These are phyloP conservation scores for Kodamaea laetipori DNA, from an alignment of 805 yeast species.

Conservation along the genomic window DNA sequence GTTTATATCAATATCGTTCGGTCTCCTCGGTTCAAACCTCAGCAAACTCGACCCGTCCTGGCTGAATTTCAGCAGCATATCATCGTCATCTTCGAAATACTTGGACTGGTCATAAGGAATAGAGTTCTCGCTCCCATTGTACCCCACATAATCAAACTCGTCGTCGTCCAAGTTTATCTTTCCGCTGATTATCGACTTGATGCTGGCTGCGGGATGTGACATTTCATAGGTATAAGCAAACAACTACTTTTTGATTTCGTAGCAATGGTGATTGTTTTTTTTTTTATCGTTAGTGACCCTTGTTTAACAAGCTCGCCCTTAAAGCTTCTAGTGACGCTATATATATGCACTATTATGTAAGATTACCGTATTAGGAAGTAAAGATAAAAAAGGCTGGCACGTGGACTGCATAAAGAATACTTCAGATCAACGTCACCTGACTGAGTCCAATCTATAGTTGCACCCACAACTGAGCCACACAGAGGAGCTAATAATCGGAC, in stretches of 20 bases:
- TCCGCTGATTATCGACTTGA: constrained; percentile 42
- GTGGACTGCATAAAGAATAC: constrained; percentile 1
- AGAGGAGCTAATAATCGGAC: background rate
- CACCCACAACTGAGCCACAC: too few relatives aligned
- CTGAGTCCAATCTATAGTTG: too few relatives aligned
- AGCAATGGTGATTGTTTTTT: background rate
- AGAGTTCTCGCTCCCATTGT: constrained; percentile 7
- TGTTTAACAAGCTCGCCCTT: background rate
- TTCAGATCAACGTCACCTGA: background rate
- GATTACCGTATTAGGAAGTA: background rate
- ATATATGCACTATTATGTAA: background rate
- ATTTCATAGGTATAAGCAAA: constrained; percentile 22
- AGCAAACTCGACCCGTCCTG: constrained; percentile 12
- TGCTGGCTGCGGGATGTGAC: constrained; percentile 48
- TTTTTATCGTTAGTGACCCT: constrained; percentile 6
- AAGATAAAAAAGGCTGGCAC: background rate
- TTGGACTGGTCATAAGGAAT: constrained; percentile 3
- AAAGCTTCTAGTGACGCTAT: constrained; percentile 1
- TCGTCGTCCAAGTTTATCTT: constrained; percentile 29
- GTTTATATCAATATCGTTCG: background rate
- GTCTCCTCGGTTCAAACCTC: constrained; percentile 5
- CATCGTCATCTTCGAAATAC: constrained; percentile 13
- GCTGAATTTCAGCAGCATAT: constrained; percentile 17
- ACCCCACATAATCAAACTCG: constrained; percentile 22
- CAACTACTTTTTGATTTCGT: background rate